Evolutionary conservation across 306 rosid species (phyloP).

Genomic region (Astragalus glycyphyllos): DNA sequence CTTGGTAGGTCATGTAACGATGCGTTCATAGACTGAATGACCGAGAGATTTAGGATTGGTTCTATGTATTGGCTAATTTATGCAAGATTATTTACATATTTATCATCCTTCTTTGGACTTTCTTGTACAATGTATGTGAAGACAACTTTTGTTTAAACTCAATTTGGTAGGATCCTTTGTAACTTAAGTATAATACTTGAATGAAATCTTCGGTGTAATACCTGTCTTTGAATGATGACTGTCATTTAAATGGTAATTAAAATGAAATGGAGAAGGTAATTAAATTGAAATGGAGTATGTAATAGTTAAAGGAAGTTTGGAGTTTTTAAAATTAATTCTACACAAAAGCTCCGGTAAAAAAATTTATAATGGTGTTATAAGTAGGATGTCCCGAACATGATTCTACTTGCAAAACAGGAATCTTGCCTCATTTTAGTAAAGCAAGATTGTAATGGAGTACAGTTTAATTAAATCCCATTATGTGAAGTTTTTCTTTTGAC

Average conservation of each 20-base stretch:
- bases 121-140: conserved; percentile 40
- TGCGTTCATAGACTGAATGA: conserved; percentile 46
- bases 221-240: conserved; percentile 24
- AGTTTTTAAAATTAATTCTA: neutral
- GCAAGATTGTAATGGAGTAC: too few species aligned
- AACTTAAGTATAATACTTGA: conserved; percentile 17
- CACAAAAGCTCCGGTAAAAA: too few species aligned
- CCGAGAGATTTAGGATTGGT: conserved; percentile 45
- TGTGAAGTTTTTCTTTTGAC: too few species aligned
- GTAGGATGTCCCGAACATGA: too few species aligned
- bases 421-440: too few species aligned
- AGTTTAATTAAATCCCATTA: too few species aligned
- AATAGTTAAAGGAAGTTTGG: neutral
- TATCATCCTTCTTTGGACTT: conserved; percentile 38
- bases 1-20: conserved; percentile 43
- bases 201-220: conserved; percentile 25
- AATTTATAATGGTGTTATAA: too few species aligned
- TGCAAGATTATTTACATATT: conserved; percentile 42
- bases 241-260: conserved; percentile 11
- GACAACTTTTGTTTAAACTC: neutral
- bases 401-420: too few species aligned
- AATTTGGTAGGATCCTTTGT: conserved; percentile 29
- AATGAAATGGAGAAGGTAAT: conserved; percentile 9
- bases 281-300: conserved; percentile 4
- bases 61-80: conserved; percentile 44